Conservation (phyloP, 805 yeast genomes). For the Isabelozyma pseudorhagii region DNA sequence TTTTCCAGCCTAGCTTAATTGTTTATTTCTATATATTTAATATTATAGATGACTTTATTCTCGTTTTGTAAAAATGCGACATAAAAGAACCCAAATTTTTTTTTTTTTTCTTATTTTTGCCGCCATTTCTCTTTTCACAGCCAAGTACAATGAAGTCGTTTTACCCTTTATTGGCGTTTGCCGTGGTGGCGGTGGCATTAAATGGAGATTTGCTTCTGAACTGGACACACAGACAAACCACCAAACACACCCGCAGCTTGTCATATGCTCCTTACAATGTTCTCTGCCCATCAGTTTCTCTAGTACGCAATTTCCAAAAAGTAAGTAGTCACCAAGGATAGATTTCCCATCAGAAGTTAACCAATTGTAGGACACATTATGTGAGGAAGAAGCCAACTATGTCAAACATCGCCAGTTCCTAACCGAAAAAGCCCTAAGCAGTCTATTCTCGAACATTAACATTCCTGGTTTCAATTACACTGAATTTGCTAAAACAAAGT, state of each 20-base stretch:
- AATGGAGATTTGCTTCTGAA: not conserved
- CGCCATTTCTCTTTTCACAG: too few relatives aligned
- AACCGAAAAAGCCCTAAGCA: conserved; percentile 24
- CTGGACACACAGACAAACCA: not conserved
- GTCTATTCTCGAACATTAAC: conserved; percentile 23
- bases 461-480: conserved; percentile 32
- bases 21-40: conserved; percentile 6
- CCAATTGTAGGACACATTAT: conserved; percentile 5
- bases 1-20: not conserved
- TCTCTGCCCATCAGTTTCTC: conserved; percentile 16
- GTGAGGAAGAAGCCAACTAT: conserved; percentile 21
- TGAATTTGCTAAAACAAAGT: conserved; percentile 12
- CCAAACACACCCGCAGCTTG: conserved; percentile 5
- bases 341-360: not conserved
- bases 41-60: conserved; percentile 11
- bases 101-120: too few relatives aligned
- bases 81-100: too few relatives aligned
- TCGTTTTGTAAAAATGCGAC: too few relatives aligned
- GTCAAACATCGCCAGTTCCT: conserved; percentile 21
- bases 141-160: not conserved
- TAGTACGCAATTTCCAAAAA: not conserved
- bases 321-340: too few relatives aligned
- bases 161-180: too few relatives aligned
- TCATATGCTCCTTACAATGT: conserved; percentile 26
- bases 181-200: too few relatives aligned